Percentiles rank a stretch among this genome's conserved stretches.
These are phyloP conservation scores for Liriodendron chinense DNA, from an alignment of 164 flowering plant genomes.

Conservation along the genomic window DNA sequence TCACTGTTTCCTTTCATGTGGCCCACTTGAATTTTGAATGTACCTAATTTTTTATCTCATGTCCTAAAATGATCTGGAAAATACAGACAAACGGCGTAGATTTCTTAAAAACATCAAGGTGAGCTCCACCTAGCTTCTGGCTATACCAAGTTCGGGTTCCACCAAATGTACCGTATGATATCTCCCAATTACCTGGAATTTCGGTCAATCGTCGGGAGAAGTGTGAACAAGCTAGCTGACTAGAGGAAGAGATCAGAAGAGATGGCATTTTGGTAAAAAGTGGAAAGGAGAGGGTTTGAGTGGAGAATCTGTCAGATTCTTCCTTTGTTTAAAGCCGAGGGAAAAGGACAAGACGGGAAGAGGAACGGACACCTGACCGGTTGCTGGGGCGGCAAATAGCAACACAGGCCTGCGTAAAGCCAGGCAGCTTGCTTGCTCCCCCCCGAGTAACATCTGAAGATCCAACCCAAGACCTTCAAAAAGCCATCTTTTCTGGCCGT, in stretches of 20 bases:
- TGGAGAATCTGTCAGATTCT: neutral
- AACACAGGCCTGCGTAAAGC: neutral
- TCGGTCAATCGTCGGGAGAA: too few relatives aligned
- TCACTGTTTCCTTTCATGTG: too few relatives aligned
- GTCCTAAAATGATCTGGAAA: too few relatives aligned
- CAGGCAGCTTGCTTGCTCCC: neutral
- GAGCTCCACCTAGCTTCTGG: too few relatives aligned
- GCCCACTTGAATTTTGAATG: too few relatives aligned
- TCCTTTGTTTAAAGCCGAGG: neutral
- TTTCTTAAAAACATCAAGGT: too few relatives aligned
- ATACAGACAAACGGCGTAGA: too few relatives aligned
- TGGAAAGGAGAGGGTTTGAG: neutral
- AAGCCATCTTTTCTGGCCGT: neutral
- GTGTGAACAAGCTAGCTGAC: neutral
- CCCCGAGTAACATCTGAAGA: neutral
- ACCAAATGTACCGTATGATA: too few relatives aligned
- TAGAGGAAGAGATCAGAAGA: neutral
- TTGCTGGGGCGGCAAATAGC: neutral
- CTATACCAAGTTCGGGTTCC: too few relatives aligned
- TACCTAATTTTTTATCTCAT: too few relatives aligned
- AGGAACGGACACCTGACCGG: neutral
- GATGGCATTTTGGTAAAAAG: neutral
- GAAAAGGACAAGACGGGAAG: neutral
- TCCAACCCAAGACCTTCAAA: neutral
- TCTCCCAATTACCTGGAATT: too few relatives aligned